These are phyloP conservation scores for Phytopythium sindhum DNA, from an alignment of 352 stramenopile genomes.

Conservation along the genomic window DNA sequence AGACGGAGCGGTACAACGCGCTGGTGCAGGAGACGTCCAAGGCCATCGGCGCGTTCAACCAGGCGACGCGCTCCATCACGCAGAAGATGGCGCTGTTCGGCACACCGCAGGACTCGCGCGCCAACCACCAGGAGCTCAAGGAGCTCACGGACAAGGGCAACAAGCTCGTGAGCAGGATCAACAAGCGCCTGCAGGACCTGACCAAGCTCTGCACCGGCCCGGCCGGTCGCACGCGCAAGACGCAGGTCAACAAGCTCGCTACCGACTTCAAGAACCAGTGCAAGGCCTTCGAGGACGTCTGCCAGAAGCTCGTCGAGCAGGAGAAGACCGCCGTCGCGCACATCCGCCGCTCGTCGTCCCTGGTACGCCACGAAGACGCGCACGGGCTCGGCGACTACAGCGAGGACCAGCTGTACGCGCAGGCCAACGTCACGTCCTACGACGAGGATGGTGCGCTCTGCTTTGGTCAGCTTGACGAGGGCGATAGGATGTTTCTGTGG, in stretches of 20 bases:
- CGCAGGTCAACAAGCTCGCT: slow-evolving; percentile 52
- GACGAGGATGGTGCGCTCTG: slow-evolving; percentile 50
- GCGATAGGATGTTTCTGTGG: not conserved
- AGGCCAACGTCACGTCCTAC: slow-evolving; percentile 59
- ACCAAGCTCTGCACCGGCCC: slow-evolving; percentile 27
- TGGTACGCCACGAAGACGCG: slow-evolving; percentile 41
- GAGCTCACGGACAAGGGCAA: slow-evolving; percentile 59
- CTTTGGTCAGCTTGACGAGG: not conserved
- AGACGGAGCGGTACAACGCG: slow-evolving; percentile 47
- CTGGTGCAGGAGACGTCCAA: slow-evolving; percentile 59
- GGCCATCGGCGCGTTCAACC: slow-evolving; percentile 56
- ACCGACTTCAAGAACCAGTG: slow-evolving; percentile 63
- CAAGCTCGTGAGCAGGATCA: slow-evolving; percentile 56
- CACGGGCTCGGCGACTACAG: slow-evolving; percentile 50
- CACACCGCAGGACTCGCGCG: slow-evolving; percentile 48
- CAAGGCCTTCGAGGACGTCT: slow-evolving; percentile 56
- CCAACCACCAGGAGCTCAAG: slow-evolving; percentile 61
- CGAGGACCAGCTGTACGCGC: slow-evolving; percentile 65
- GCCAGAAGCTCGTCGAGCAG: slow-evolving; percentile 37
- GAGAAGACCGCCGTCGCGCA: slow-evolving; percentile 46
- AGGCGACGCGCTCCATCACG: slow-evolving; percentile 49
- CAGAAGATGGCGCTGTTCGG: slow-evolving; percentile 67
- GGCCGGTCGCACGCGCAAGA: slow-evolving; percentile 37
- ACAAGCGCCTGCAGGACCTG: slow-evolving; percentile 49
- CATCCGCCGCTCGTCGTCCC: slow-evolving; percentile 46